Conservation (phyloP, 140 eudicot genomes). For the Bidens hawaiensis region DNA sequence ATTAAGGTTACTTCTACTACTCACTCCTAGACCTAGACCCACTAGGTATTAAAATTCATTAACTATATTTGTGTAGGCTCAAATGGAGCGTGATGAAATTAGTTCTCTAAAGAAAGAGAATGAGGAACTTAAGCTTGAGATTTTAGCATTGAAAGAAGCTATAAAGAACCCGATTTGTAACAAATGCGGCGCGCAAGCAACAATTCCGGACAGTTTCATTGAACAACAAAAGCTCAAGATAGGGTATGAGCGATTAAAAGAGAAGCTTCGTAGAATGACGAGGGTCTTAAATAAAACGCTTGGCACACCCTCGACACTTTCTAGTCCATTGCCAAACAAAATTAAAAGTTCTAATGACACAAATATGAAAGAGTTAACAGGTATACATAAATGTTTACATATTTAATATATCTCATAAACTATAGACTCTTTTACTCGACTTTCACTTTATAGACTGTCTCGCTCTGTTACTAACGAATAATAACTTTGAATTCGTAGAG, state of each 20-base stretch:
- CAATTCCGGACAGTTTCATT: constrained; percentile 26
- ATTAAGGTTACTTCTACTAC: too few species aligned
- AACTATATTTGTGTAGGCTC: constrained; percentile 27
- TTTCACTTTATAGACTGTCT: too few species aligned
- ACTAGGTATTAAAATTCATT: not conserved
- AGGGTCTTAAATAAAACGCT: constrained; percentile 24
- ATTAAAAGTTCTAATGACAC: constrained; percentile 21
- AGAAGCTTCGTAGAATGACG: constrained; percentile 44
- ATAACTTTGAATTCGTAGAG: too few species aligned
- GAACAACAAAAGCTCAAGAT: constrained; percentile 34
- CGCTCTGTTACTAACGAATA: too few species aligned
- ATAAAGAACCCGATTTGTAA: constrained; percentile 33
- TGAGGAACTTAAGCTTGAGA: constrained; percentile 43
- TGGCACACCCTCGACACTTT: constrained; percentile 27
- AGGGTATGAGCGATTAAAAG: constrained; percentile 47
- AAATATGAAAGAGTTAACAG: not conserved
- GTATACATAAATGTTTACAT: too few species aligned
- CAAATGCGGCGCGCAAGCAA: constrained; percentile 53
- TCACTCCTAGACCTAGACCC: too few species aligned
- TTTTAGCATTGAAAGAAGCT: constrained; percentile 47
- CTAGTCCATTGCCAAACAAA: constrained; percentile 14
- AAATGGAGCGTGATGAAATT: constrained; percentile 50
- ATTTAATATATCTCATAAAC: too few species aligned
- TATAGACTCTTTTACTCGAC: too few species aligned
- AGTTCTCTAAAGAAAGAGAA: constrained; percentile 43